Conservation (phyloP, 192 early-diverging fungal genomes). For the Thamnidium elegans region DNA sequence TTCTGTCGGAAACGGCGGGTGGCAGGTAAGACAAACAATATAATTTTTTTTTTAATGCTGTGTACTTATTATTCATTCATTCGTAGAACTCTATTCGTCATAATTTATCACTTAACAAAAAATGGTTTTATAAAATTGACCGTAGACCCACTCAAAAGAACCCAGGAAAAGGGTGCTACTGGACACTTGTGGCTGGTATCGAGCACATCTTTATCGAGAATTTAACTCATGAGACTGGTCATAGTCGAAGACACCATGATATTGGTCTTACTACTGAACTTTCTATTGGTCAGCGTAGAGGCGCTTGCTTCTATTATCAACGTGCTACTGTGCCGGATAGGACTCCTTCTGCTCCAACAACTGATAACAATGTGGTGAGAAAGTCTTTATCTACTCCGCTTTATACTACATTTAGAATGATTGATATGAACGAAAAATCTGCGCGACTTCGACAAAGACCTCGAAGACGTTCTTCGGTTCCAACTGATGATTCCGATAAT, state of each 20-base stretch:
- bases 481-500: constrained; percentile 19
- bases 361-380: neutral
- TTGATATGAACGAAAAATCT: constrained; percentile 1
- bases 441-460: neutral
- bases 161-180: constrained; percentile 70
- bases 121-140: constrained; percentile 71
- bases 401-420: constrained; percentile 27
- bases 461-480: neutral
- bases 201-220: constrained; percentile 35
- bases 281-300: constrained; percentile 9
- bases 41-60: no score
- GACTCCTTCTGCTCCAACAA: neutral
- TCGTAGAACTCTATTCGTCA: constrained; percentile 93
- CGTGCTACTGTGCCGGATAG: no score
- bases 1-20: constrained; percentile 59
- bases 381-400: constrained; percentile 5
- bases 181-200: constrained; percentile 46
- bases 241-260: constrained; percentile 22
- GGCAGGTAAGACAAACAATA: constrained; percentile 59
- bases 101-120: constrained; percentile 83
- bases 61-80: no score
- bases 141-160: constrained; percentile 54
- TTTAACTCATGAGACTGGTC: constrained; percentile 21
- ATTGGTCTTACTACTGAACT: constrained; percentile 25
- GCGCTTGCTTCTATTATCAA: neutral